Evolutionary conservation across 192 early-diverging fungal species (phyloP), one percentile per base, ranked within the genome.

Genomic region (Piromyces finnis): DNA sequence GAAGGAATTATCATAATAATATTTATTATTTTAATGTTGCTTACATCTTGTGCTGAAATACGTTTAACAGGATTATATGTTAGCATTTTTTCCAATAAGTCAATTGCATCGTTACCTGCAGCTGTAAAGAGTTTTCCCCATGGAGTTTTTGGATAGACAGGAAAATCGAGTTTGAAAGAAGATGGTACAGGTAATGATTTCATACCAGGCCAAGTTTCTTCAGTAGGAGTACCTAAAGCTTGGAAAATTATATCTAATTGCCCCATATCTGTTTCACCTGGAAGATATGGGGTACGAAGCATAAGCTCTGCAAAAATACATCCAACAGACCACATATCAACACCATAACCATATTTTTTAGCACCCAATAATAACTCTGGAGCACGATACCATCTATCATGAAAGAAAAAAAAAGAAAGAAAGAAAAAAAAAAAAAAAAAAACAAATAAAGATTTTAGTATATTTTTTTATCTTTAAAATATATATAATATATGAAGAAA

Each of bases 231-330:
- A 39, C 94, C 94, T 27, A 94, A 84, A 7, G 93, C 94, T 82
- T 87, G 86, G 83, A 95, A 93, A 35, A 94, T 95, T 1, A 89
- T 90, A 12, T 88, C 89, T 22, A 95, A 84, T 81, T 94, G 93
- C 41, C 90, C 91, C 84, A 95, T 84, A 78, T 95, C 93, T 0
- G 90, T 86, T n/a, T 93, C 93, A 37, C 91, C 94, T 0, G 97
- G 91, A 35, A 99, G 82, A 82, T 94, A 98, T 5, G 98, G 96
- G 17, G 91, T 90, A 29, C 98, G 89, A 81, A 97, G 84, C 88
- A 97, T 90, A 18, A 99, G 91, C 81, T 99, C 98, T 13, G 96
- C 98, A 93, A 99, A 99, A 37, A 99, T 96, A 82, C 98, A 98
- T 27, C 96, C 98, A 29, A 95, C 91, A 0, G 96, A 90, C 98